These are phyloP conservation scores for Phytomonas francai DNA, from an alignment of 208 protist species.

Conservation along the genomic window DNA sequence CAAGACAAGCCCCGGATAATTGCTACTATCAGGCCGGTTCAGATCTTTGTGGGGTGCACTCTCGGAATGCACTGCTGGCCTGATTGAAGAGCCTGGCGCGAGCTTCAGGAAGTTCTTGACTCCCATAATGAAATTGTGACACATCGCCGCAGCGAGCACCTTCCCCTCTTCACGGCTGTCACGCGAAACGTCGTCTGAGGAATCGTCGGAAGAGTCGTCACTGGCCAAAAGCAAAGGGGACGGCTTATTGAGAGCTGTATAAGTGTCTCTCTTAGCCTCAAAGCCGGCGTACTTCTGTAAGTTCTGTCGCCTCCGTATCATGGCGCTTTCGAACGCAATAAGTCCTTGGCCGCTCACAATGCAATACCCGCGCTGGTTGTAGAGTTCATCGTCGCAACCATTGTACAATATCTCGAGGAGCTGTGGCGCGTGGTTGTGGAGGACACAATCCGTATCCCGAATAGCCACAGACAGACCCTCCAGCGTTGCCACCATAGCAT, in stretches of 20 bases:
- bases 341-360: slow-evolving; percentile 67
- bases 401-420: slow-evolving; percentile 70
- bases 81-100: not conserved
- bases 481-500: slow-evolving; percentile 67
- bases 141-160: slow-evolving; percentile 45
- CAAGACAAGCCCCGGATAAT: not conserved
- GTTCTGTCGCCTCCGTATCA: slow-evolving; percentile 20
- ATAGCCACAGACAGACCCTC: slow-evolving; percentile 56
- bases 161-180: slow-evolving; percentile 36
- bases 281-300: slow-evolving; percentile 26
- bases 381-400: slow-evolving; percentile 58
- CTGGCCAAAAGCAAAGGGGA: not conserved
- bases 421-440: slow-evolving; percentile 38
- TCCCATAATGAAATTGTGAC: slow-evolving; percentile 47
- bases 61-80: not conserved
- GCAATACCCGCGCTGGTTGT: slow-evolving; percentile 69
- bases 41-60: not conserved
- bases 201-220: slow-evolving; percentile 12
- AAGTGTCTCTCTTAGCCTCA: slow-evolving; percentile 8
- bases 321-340: slow-evolving; percentile 46
- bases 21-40: not conserved
- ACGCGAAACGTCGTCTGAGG: slow-evolving; percentile 22
- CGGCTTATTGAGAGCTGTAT: not conserved
- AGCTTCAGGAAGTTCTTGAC: slow-evolving; percentile 51
- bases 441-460: slow-evolving; percentile 24